These are phyloP conservation scores for Trichophyton schoenleinii DNA, from an alignment of 2,329 filamentous ascomycete genomes.

Conservation along the genomic window DNA sequence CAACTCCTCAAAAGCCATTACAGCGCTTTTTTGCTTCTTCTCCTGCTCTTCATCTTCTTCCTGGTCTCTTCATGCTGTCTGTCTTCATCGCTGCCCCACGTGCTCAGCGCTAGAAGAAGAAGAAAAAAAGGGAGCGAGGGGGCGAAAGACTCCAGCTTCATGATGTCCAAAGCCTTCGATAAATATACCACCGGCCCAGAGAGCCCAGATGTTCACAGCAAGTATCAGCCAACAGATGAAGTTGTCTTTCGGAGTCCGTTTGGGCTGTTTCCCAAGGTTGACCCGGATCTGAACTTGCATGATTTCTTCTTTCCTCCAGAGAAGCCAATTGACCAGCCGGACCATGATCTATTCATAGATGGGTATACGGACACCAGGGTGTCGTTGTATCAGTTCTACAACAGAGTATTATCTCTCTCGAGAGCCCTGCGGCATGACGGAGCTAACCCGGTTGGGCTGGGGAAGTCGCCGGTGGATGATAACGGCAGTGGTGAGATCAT, in stretches of 20 bases:
- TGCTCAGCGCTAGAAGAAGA: not conserved
- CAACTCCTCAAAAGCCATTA: not conserved
- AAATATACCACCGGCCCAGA: slow-evolving; percentile 4
- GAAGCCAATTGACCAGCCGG: slow-evolving; percentile 1
- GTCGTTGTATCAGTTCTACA: slow-evolving; percentile 9
- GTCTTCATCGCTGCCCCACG: not conserved
- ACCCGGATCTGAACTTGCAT: slow-evolving; percentile 8
- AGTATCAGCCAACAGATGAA: slow-evolving; percentile 11
- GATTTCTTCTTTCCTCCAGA: slow-evolving; percentile 9
- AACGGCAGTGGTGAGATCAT: slow-evolving; percentile 10
- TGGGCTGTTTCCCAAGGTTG: slow-evolving; percentile 9
- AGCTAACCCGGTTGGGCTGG: slow-evolving; percentile 7
- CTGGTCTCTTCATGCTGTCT: not conserved
- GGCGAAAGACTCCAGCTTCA: not conserved
- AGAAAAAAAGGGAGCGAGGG: not conserved
- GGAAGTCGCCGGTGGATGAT: slow-evolving; percentile 7
- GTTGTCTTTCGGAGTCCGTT: slow-evolving; percentile 9
- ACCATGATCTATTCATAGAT: slow-evolving; percentile 11
- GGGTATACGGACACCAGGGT: slow-evolving; percentile 3
- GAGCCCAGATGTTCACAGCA: slow-evolving; percentile 5
- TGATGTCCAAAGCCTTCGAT: not conserved
- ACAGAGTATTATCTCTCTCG: slow-evolving; percentile 7
- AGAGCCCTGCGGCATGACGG: slow-evolving; percentile 9
- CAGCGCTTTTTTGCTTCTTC: not conserved
- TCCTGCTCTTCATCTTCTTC: not conserved